Conservation (phyloP, 306 rosid species). For the Dryas alaskensis region DNA sequence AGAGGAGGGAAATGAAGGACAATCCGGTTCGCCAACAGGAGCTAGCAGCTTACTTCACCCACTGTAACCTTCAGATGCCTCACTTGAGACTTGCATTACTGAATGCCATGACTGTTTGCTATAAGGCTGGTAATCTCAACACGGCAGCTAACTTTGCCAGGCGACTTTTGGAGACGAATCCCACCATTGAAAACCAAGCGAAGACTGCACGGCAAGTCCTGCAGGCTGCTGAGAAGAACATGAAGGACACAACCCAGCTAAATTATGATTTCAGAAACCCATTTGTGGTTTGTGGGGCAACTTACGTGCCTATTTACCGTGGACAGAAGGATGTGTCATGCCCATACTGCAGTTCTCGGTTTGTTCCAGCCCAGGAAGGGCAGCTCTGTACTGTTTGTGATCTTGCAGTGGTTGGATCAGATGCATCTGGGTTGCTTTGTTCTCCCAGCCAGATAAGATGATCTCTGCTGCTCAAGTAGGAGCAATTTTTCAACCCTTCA, state of each 20-base stretch:
- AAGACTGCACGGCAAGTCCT: conserved; percentile 83
- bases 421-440: conserved; percentile 85
- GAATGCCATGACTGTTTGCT: conserved; percentile 81
- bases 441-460: conserved; percentile 72
- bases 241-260: conserved; percentile 68
- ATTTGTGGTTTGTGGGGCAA: conserved; percentile 78
- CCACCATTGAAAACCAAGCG: conserved; percentile 69
- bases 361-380: conserved; percentile 71
- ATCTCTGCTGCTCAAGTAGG: conserved; percentile 32
- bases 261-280: conserved; percentile 84
- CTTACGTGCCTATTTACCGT: conserved; percentile 77
- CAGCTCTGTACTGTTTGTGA: conserved; percentile 76
- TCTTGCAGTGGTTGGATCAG: conserved; percentile 67
- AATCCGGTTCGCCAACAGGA: conserved; percentile 72
- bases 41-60: conserved; percentile 89
- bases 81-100: conserved; percentile 80
- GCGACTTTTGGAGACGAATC: conserved; percentile 79
- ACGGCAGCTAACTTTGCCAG: conserved; percentile 85
- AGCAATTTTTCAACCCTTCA: conserved; percentile 8
- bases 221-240: conserved; percentile 77
- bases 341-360: conserved; percentile 76
- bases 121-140: conserved; percentile 67
- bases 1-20: conserved; percentile 69
- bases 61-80: conserved; percentile 78
- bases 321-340: conserved; percentile 83